Evolutionary conservation across 495 filamentous ascomycete species (phyloP), one percentile per base, ranked within the genome.

Genomic region (Lepraria neglecta): DNA sequence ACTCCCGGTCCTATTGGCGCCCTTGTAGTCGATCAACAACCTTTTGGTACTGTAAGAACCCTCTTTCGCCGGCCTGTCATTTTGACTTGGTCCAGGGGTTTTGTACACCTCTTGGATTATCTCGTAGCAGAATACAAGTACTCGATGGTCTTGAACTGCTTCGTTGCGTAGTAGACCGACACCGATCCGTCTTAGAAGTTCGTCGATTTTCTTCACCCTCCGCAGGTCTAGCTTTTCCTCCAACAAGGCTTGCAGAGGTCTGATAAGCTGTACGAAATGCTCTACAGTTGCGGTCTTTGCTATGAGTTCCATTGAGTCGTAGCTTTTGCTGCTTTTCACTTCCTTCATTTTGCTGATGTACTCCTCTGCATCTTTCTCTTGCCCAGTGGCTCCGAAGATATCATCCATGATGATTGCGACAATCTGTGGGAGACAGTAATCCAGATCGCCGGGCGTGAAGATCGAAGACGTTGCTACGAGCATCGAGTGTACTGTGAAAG

Each of bases 271-370:
- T 5, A 83, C 81, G n/a, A 98, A 81, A 56, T 84, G 82, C 40
- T 72, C 76, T 40, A 96, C 76, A 12, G 90, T 90, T 9, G 90
- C 83, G 50, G 82, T 87, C 70, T 84, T 87, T 27, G 94, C 87
- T 58, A 97, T 78, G 58, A 97, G 77, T 68, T 97, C 94, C 89
- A 97, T 96, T 4, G 95, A 95, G 67, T 97, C 94, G 65, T 87
- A 95, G 69, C 91, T 96, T 76, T 96, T 97, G 78, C 88, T 97
- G 69, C 88, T 91, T 76, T 96, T 97, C 21, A 97, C 87, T 75
- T 99, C 94, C 73, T 90, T 95, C 89, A 95, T 96, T 68, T 90
- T 86, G 73, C 88, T 96, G 59, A 87, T 83, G 69, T 99, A 99
- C 47, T 91, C 94, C 65, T 92, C 91, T 0, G 92, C 91, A 66